These are phyloP conservation scores for Colletotrichum sp. DNA, from an alignment of 2,329 filamentous ascomycete genomes.

Conservation along the genomic window DNA sequence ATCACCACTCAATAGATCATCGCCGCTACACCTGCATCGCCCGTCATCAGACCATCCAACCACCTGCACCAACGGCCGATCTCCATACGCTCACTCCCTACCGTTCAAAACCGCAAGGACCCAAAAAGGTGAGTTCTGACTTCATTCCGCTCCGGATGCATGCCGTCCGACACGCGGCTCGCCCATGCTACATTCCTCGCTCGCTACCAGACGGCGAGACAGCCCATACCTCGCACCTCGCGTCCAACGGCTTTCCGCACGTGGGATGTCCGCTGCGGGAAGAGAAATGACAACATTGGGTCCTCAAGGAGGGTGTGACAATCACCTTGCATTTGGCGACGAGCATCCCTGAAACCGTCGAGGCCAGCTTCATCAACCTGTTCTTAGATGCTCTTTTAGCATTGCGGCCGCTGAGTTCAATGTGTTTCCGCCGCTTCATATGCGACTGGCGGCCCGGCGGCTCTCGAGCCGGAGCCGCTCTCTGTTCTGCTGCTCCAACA, in stretches of 20 bases:
- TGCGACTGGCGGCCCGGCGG: slow-evolving; percentile 4
- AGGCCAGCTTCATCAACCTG: not conserved
- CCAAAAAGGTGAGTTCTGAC: not conserved
- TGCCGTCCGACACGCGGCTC: not conserved
- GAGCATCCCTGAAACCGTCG: not conserved
- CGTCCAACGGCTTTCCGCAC: not conserved
- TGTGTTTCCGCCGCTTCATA: not conserved
- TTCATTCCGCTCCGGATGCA: not conserved
- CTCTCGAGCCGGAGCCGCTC: not conserved
- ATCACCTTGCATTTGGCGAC: not conserved
- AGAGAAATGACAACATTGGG: not conserved
- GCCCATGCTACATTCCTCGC: not conserved
- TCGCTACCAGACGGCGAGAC: not conserved
- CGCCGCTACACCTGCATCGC: not conserved
- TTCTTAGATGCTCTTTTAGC: not conserved
- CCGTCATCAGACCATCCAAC: not conserved
- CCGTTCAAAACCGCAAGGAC: not conserved
- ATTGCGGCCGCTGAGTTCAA: not conserved
- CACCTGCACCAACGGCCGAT: not conserved
- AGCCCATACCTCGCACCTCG: not conserved
- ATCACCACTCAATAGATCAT: not conserved
- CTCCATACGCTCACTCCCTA: not conserved
- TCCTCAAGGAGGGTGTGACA: not conserved
- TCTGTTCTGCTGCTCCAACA: not conserved
- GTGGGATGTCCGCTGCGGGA: not conserved